Percentiles rank a stretch among this genome's conserved stretches.
These are phyloP conservation scores for Lepidium sativum DNA, from an alignment of 345 rosid species.

Conservation along the genomic window DNA sequence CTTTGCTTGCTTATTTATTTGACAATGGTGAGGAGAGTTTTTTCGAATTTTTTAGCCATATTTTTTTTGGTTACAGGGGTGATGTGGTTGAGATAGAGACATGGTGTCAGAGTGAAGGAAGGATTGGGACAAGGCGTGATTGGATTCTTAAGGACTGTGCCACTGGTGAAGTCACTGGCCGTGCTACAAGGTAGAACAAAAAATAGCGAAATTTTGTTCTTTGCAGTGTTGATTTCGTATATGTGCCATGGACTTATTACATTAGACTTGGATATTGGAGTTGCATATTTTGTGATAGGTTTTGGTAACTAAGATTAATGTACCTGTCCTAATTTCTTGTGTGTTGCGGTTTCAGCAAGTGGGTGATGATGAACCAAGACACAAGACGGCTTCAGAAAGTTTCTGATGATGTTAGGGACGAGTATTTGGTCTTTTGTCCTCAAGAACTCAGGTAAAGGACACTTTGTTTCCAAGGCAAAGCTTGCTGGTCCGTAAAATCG, in stretches of 20 bases:
- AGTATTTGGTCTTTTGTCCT: constrained; percentile 69
- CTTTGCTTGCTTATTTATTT: background rate
- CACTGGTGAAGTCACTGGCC: constrained; percentile 74
- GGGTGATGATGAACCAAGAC: constrained; percentile 99
- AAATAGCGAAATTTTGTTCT: background rate
- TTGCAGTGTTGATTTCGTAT: background rate
- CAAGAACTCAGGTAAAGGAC: constrained; percentile 52
- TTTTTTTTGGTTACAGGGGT: constrained; percentile 46
- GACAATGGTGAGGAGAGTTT: background rate
- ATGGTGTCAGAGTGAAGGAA: constrained; percentile 93
- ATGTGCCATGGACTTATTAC: background rate
- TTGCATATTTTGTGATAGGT: background rate
- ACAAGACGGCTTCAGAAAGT: constrained; percentile 95
- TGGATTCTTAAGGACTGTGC: constrained; percentile 75
- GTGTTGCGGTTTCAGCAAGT: constrained; percentile 54
- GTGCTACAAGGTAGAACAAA: constrained; percentile 63
- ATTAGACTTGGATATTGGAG: background rate
- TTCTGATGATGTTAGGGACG: constrained; percentile 76
- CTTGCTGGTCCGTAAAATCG: background rate
- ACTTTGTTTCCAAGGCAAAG: background rate
- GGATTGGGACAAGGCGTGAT: constrained; percentile 90
- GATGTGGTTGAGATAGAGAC: constrained; percentile 96
- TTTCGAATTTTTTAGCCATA: background rate
- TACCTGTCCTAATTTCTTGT: background rate
- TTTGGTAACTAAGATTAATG: background rate